Evolutionary conservation across 1,284 basidiomycete species (phyloP).

Genomic region (Volvariella surrecta): DNA sequence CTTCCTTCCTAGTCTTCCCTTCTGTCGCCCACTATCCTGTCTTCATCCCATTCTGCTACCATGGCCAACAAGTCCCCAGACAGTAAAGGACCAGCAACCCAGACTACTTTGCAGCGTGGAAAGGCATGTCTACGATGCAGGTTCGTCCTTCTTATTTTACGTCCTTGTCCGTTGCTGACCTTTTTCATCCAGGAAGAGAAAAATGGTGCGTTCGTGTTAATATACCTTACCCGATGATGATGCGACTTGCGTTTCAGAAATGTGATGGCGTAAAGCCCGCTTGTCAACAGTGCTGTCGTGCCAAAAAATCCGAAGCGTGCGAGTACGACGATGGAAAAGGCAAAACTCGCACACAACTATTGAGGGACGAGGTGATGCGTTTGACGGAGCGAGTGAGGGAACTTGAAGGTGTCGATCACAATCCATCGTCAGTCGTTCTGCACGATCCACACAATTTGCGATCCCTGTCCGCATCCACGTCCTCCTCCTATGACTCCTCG

Average conservation of each 20-base stretch:
- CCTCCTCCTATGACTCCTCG: slow-evolving; percentile 50
- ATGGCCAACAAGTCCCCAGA: slow-evolving; percentile 38
- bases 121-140: slow-evolving; percentile 65
- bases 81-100: slow-evolving; percentile 19
- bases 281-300: slow-evolving; percentile 51
- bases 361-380: slow-evolving; percentile 49
- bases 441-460: slow-evolving; percentile 42
- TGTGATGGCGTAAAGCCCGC: slow-evolving; percentile 53
- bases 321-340: slow-evolving; percentile 60
- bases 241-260: slow-evolving; percentile 26
- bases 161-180: slow-evolving; percentile 1
- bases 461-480: slow-evolving; percentile 55
- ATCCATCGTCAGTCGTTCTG: slow-evolving; percentile 40
- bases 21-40: no score
- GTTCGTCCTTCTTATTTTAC: slow-evolving; percentile 21
- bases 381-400: slow-evolving; percentile 49
- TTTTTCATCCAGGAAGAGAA: slow-evolving; percentile 50
- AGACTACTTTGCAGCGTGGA: slow-evolving; percentile 41
- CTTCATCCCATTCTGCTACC: slow-evolving; percentile 12
- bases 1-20: not conserved
- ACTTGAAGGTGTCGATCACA: slow-evolving; percentile 51
- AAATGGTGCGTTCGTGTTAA: slow-evolving; percentile 48
- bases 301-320: slow-evolving; percentile 49
- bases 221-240: slow-evolving; percentile 8
- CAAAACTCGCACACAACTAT: slow-evolving; percentile 53